Evolutionary conservation across 2,329 filamentous ascomycete genomes (phyloP), one percentile per base, ranked within the genome.

Genomic region (Graphilbum fragrans): DNA sequence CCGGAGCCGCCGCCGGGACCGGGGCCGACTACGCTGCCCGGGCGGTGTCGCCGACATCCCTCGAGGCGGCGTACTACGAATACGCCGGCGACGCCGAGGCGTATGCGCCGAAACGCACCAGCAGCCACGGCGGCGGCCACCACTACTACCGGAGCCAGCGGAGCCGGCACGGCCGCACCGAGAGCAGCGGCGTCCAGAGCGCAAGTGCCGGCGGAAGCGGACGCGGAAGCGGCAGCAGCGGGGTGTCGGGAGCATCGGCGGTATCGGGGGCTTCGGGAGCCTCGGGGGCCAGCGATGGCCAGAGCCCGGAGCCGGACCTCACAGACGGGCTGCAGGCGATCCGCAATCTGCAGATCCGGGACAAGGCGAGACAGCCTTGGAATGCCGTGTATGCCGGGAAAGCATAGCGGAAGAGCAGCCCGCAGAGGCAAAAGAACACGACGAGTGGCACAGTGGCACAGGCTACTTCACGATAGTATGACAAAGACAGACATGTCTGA

Each of bases 281-380:
- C 8, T 8, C 17, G n/a, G n/a, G n/a, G n/a, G n/a, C n/a, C n/a
- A n/a, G n/a, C n/a, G n/a, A n/a, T n/a, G n/a, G n/a, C n/a, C n/a
- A n/a, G n/a, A n/a, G n/a, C n/a, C n/a, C n/a, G n/a, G n/a, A 9
- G 5, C 29, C 37, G 4, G 44, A 49, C 34, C 41, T 51, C 14
- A 36, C 47, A 29, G 47, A 47, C 41, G 50, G 52, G 5, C 45
- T 55, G 47, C 42, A 60, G 53, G 49, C 53, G 20, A 47, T 54
- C 41, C 54, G 53, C 36, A 55, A 52, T 35, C 43, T 52, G 36
- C 51, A 52, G 45, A 48, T 51, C 39, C 54, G 51, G 41, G 50
- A 53, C 46, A 59, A 62, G 52, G 56, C 55, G 37, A 60, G 61
- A 38, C 45, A 39, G 47, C 54, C 55, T 22, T 65, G 63, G 62